phyloP scores from a whole-genome alignment of 2,329 filamentous ascomycete species.

The Fusarium transvaalense region DNA sequence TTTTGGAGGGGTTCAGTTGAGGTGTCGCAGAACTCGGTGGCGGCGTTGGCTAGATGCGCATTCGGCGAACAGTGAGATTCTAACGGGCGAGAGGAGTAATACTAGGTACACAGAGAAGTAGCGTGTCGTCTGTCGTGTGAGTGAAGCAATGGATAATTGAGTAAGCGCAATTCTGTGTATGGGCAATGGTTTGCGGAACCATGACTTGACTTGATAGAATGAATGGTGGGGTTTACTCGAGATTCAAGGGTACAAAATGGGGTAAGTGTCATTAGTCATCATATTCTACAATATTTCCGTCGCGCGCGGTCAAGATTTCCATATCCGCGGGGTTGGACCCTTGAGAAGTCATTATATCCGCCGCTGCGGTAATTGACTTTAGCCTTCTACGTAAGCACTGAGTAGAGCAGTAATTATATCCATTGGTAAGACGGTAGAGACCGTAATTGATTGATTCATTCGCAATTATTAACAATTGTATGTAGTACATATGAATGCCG shows the following conservation, averaged over 20 bases:
- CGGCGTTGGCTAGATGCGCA: constrained; percentile 32
- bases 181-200: constrained; percentile 46
- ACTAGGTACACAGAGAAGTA: constrained; percentile 8
- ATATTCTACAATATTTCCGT: constrained; percentile 16
- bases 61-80: constrained; percentile 8
- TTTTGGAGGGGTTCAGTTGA: constrained; percentile 35
- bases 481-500: not conserved
- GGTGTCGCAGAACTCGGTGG: constrained; percentile 30
- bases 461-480: not conserved
- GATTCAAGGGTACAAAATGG: constrained; percentile 33
- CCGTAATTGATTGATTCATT: not conserved
- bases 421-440: no score
- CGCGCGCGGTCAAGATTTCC: constrained; percentile 34
- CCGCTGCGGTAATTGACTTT: constrained; percentile 2
- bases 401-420: not conserved
- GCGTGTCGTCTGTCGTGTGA: constrained; percentile 14
- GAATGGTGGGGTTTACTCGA: constrained; percentile 40
- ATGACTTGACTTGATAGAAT: constrained; percentile 33
- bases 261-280: constrained; percentile 44
- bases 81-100: not conserved
- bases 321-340: constrained; percentile 15
- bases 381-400: constrained; percentile 13
- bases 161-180: constrained; percentile 36
- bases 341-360: constrained; percentile 15
- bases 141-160: constrained; percentile 29